Percentiles rank a stretch among this genome's conserved stretches.
phyloP scores from a whole-genome alignment of 148 eudicot genomes.

The Hydrangea macrophylla region DNA sequence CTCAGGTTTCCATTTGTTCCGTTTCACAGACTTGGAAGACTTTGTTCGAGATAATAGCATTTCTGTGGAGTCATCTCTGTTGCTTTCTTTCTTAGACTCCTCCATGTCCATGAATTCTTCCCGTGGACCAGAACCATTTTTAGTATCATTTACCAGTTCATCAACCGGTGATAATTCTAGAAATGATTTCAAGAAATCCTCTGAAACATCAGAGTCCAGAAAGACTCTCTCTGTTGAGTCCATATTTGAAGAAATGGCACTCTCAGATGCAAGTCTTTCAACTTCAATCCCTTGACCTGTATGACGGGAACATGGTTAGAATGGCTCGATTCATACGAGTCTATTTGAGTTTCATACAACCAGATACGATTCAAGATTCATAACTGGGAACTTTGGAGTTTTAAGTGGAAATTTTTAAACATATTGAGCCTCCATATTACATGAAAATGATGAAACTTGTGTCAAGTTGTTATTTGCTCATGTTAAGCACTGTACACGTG shows the following conservation, averaged over 20 bases:
- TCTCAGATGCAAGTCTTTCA: slow-evolving; percentile 39
- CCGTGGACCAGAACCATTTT: slow-evolving; percentile 23
- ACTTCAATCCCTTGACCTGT: slow-evolving; percentile 38
- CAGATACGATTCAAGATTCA: too few relatives aligned
- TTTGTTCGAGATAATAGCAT: slow-evolving; percentile 20
- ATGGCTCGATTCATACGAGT: too few relatives aligned
- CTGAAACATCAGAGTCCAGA: slow-evolving; percentile 32
- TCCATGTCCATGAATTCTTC: slow-evolving; percentile 21
- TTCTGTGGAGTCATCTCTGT: slow-evolving; percentile 32
- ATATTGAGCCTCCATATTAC: too few relatives aligned
- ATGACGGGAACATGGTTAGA: background rate
- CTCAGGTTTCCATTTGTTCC: slow-evolving; percentile 87
- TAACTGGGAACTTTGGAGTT: too few relatives aligned
- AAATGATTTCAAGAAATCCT: slow-evolving; percentile 50
- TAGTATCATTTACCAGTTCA: slow-evolving; percentile 25
- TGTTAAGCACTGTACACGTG: too few relatives aligned
- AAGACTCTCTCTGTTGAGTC: slow-evolving; percentile 29
- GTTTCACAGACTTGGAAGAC: slow-evolving; percentile 50
- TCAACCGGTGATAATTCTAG: slow-evolving; percentile 23
- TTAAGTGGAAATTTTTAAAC: too few relatives aligned
- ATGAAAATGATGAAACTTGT: too few relatives aligned
- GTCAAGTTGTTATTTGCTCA: too few relatives aligned
- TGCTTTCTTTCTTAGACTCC: slow-evolving; percentile 24
- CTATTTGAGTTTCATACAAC: too few relatives aligned
- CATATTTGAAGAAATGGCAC: slow-evolving; percentile 35